Evolutionary conservation across 1,284 basidiomycete genomes (phyloP), one percentile per base, ranked within the genome.

Genomic region (Athelia sp.): DNA sequence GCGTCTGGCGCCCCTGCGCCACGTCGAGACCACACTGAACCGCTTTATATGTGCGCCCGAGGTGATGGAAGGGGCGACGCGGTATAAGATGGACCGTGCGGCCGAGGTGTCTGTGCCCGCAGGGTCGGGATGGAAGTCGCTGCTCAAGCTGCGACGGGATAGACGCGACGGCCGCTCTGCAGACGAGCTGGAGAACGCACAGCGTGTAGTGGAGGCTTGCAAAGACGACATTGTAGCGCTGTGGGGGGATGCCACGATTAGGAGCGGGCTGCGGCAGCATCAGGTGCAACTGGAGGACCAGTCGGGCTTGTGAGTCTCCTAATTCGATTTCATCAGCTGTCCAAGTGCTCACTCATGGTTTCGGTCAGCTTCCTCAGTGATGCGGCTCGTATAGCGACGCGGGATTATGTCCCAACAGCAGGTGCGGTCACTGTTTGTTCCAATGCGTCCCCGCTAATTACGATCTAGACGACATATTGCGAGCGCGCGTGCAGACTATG

Each of bases 401-500:
- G 69, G 34, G 66, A 73, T 49, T 86, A 83, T 54, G 57, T 65
- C 15, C 83, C 83, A 4, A 74, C 69, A 4, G 59, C 76, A 50
- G 70, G 81, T 79, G 53, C 13, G 69, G 43, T 13, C 43, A 36
- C 19, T 45, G 21, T 43, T 15, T 32, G 32, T 17, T 51, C 34
- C 18, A 47, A 18, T 31, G 19, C 15, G 46, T 49, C 34, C 22
- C 43, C 24, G 15, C 58, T 40, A 46, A 34, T 24, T 52, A 40
- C 8, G 47, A 23, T 43, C 1, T 52, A 78, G 81, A 76, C 38
- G 83, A 87, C 55, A 76, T 87, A 44, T 66, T 87, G 22, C 78
- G 78, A 38, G 82, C 83, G 17, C 72, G 82, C 26, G 68, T 85
- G 23, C 73, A 75, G n/a, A 87, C 84, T 0, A 65, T 80, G 18